Percentiles rank a stretch among this genome's conserved stretches.
Conservation (phyloP, 164 flowering plant species). For the Chimonanthus praecox region DNA sequence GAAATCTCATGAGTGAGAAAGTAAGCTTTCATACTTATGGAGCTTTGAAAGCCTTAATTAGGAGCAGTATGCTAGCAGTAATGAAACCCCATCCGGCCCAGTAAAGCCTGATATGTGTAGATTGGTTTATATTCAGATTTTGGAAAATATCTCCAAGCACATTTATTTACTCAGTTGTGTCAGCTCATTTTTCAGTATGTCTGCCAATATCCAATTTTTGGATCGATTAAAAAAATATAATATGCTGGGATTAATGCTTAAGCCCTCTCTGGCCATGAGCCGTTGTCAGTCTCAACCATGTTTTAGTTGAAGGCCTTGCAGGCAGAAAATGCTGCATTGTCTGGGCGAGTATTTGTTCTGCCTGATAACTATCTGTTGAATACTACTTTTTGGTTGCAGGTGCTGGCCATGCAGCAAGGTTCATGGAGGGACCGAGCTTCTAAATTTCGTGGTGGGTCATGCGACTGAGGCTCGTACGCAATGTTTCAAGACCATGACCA, state of each 20-base stretch:
- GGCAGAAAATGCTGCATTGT: not conserved
- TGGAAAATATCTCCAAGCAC: too few species aligned
- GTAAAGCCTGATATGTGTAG: too few species aligned
- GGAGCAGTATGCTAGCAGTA: not conserved
- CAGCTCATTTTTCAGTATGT: too few species aligned
- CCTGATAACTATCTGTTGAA: not conserved
- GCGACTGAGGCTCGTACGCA: not conserved
- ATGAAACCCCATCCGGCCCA: too few species aligned
- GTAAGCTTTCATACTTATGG: slow-evolving; percentile 21
- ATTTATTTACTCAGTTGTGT: too few species aligned
- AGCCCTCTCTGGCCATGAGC: too few species aligned
- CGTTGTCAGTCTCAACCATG: not conserved
- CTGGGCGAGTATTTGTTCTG: not conserved
- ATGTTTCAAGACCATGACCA: not conserved
- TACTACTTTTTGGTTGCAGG: slow-evolving; percentile 34
- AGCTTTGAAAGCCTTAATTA: not conserved
- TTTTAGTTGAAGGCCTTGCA: not conserved
- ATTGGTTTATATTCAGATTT: too few species aligned
- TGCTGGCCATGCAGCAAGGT: slow-evolving; percentile 72
- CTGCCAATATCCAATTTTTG: too few species aligned
- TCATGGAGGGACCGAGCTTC: slow-evolving; percentile 94
- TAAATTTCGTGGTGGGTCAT: slow-evolving; percentile 23
- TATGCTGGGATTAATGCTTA: too few species aligned
- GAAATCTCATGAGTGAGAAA: slow-evolving; percentile 55
- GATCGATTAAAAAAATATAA: too few species aligned